Evolutionary conservation across 345 rosid genomes (phyloP), one percentile per base, ranked within the genome.

Genomic region (Excoecaria agallocha): DNA sequence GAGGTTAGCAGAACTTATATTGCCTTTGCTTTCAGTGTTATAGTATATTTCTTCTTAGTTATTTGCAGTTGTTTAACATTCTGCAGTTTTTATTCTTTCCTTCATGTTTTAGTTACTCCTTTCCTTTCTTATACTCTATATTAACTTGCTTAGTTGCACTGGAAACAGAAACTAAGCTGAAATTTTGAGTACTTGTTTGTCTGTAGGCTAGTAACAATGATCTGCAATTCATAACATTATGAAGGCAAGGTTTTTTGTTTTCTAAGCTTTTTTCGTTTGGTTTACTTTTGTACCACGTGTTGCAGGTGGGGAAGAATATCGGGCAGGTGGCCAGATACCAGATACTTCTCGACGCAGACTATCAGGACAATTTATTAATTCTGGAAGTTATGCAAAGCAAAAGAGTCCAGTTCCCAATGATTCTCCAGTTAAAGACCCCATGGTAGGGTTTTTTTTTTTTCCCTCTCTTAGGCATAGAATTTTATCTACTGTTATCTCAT

Each of bases 281-380:
- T 16, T 66, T 49, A 1, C 37, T 49, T 19, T 12, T 69, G 12
- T 22, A 51, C 43, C 50, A 13, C 35, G 69, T 37, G 17, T 56
- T 66, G 61, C 62, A 77, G 80, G 80, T 65, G 97, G 87, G 58
- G 89, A 82, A 67, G 94, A 90, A 9, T 80, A 81, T 17, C 81
- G 87, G 45, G 82, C 81, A 9, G 71, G 74, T 38, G 79, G 85
- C 75, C 81, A 87, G 56, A 84, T 89, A 13, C 86, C 86, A 85
- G 98, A 92, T 82, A 83, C 90, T 48, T 82, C 97, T 52, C 73
- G 93, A 72, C 82, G 87, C 80, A 88, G 98, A 80, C 62, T 83
- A 69, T 90, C 98, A 39, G 96, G 93, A 38, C 88, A 87, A 61
- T 74, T 85, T 39, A 73, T 85, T 38, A 85, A 80, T 82, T 78